Conservation (phyloP, 257 asterid species). For the Fraxinus quadrangulata region DNA sequence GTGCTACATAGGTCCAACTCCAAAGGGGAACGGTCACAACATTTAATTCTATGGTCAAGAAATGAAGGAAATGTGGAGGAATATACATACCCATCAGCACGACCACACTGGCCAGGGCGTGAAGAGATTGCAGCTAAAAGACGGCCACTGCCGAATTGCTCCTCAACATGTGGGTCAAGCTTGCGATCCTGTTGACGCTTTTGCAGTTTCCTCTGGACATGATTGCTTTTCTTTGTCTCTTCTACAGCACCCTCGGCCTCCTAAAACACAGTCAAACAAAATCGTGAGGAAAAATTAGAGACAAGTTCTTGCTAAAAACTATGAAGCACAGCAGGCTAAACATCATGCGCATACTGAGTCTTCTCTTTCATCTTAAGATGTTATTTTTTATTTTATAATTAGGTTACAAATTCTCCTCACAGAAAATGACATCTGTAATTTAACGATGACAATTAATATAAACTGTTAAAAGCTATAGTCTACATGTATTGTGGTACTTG, state of each 20-base stretch:
- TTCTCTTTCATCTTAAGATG: not conserved
- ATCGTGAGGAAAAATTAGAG: not conserved
- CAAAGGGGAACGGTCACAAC: not conserved
- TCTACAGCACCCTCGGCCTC: constrained; percentile 37
- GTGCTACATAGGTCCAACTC: not conserved
- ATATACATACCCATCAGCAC: constrained; percentile 43
- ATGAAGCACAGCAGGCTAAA: not conserved
- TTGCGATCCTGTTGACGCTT: constrained; percentile 46
- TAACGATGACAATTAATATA: not conserved
- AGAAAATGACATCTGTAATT: not conserved
- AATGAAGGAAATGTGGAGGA: not conserved
- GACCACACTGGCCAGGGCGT: constrained; percentile 50
- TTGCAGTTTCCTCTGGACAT: constrained; percentile 39
- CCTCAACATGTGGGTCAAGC: constrained; percentile 46
- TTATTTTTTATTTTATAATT: not conserved
- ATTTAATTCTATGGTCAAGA: not conserved
- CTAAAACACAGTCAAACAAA: constrained; percentile 14
- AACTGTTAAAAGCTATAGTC: not conserved
- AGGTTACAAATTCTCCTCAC: not conserved
- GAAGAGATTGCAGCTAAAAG: constrained; percentile 46
- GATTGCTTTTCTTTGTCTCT: constrained; percentile 46
- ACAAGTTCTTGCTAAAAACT: not conserved
- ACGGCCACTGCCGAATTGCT: constrained; percentile 41
- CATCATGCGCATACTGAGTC: not conserved
- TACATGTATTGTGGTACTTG: not conserved